These are phyloP conservation scores for Cordia subcordata DNA, from an alignment of 257 asterid species.

Conservation along the genomic window DNA sequence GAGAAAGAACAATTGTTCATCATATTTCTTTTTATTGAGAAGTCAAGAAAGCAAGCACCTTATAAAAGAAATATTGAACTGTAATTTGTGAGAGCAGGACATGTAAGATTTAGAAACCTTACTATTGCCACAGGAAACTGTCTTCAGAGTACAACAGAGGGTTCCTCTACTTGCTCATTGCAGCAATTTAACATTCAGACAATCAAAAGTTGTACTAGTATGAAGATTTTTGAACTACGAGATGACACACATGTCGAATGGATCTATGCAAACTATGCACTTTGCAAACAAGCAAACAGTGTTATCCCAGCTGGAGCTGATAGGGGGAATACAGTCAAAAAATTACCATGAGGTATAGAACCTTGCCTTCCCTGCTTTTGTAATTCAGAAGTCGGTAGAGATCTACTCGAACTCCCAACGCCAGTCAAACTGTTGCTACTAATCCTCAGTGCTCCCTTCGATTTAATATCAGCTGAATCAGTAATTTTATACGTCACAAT, in stretches of 20 bases:
- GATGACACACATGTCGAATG: no score
- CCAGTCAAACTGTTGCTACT: constrained; percentile 46
- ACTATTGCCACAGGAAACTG: no score
- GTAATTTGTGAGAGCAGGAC: no score
- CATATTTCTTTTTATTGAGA: no score
- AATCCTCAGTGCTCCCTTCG: constrained; percentile 47
- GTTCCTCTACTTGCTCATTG: no score
- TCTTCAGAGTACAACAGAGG: no score
- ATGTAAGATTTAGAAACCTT: no score
- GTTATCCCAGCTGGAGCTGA: neutral
- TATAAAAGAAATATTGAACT: no score
- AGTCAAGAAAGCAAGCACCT: no score
- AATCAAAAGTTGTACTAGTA: neutral
- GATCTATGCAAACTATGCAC: no score
- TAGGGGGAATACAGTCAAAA: neutral
- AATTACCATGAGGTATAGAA: constrained; percentile 53
- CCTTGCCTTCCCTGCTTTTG: constrained; percentile 43
- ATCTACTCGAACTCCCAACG: constrained; percentile 45
- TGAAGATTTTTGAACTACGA: no score
- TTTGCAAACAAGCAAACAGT: neutral
- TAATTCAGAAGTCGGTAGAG: constrained; percentile 34
- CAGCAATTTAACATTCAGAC: no score
- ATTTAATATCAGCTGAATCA: constrained; percentile 77
- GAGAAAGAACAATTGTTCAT: neutral
- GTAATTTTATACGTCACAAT: constrained; percentile 36